These are phyloP conservation scores for Alternaria sp. DNA, from an alignment of 2,329 filamentous ascomycete genomes.

Conservation along the genomic window DNA sequence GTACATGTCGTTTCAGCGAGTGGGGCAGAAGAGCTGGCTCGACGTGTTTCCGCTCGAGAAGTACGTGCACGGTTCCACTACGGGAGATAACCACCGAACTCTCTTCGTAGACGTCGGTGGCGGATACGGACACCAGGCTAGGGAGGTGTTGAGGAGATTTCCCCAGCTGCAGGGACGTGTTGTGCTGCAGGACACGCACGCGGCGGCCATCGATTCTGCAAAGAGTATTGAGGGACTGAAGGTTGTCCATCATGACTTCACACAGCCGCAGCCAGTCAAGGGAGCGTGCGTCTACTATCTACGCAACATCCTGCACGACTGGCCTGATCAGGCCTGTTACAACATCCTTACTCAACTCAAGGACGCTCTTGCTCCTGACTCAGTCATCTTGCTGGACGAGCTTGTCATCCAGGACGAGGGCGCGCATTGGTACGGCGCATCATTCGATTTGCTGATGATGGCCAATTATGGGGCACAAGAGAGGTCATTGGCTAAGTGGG, in stretches of 20 bases:
- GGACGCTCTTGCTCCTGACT: constrained; percentile 9
- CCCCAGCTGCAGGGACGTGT: constrained; percentile 1
- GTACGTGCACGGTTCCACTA: background rate
- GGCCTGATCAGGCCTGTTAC: constrained; percentile 5
- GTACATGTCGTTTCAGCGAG: constrained; percentile 12
- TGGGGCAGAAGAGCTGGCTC: constrained; percentile 10
- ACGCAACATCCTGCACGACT: constrained; percentile 9
- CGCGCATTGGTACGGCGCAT: constrained; percentile 9
- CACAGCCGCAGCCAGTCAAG: background rate
- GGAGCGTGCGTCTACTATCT: constrained; percentile 6
- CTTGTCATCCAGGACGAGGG: constrained; percentile 1
- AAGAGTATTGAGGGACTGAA: constrained; percentile 1
- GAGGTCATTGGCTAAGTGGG: constrained; percentile 7
- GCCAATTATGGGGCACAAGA: constrained; percentile 8
- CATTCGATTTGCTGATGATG: constrained; percentile 11
- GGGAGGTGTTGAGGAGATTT: constrained; percentile 3
- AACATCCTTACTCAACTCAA: constrained; percentile 4
- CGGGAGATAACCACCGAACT: background rate
- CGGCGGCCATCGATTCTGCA: constrained; percentile 6
- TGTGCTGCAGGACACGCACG: constrained; percentile 8
- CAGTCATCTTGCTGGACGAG: constrained; percentile 7
- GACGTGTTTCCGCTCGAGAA: constrained; percentile 8
- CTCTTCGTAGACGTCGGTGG: constrained; percentile 7
- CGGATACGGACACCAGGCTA: constrained; percentile 7
- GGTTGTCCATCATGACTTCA: constrained; percentile 7